Base-by-base conservation (phyloP, 345 rosid species). In the Punica granatum region DNA sequence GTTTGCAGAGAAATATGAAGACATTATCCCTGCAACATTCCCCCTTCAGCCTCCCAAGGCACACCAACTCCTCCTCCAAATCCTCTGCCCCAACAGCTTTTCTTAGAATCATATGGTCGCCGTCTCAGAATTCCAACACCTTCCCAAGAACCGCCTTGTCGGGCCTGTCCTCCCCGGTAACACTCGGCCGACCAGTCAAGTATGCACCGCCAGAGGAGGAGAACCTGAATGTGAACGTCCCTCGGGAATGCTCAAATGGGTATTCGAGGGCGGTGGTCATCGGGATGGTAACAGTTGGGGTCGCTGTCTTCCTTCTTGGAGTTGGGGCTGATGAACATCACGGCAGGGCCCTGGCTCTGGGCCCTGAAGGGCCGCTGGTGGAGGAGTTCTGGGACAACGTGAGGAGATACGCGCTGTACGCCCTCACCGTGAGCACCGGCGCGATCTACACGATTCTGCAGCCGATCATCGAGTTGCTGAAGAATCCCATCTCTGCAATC, bases 381-480 rank as follows among this genome's bases (percentile, higher is more conserved):
- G 97, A 94, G 79, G 97, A 89, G 78, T 90, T 94, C 68, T 94
- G 99, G 99, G 99, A 94, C 63, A 94, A 91, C 71, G 95, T 94
- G 30, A 89, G 96, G 85, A 85, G 99, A 74, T 90, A 94, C 60
- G 99, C 79, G 10, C 88, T 94, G 44, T 94, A 94, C 70, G 99
- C 97, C 34, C 85, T 94, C 7, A 91, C 97, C 0, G 99, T 89
- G 43, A 91, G 99, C 31, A 85, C 97, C 0, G 97, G 99, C 53
- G 96, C 99, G 11, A 74, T 94, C 61, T 94, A 89, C 44, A 81
- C 92, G 4, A 69, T 91, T 26, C 31, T 89, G 11, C 75, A 19
- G 67, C 95, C 96, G 0, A 85, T 88, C 32, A 66, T 80, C 11
- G 97, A 91, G 74, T 75, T 89, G 74, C 80, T 91, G 9, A 94